phyloP scores from a whole-genome alignment of 768 basidiomycete genomes.

The Porpolomopsis calyptriformis region DNA sequence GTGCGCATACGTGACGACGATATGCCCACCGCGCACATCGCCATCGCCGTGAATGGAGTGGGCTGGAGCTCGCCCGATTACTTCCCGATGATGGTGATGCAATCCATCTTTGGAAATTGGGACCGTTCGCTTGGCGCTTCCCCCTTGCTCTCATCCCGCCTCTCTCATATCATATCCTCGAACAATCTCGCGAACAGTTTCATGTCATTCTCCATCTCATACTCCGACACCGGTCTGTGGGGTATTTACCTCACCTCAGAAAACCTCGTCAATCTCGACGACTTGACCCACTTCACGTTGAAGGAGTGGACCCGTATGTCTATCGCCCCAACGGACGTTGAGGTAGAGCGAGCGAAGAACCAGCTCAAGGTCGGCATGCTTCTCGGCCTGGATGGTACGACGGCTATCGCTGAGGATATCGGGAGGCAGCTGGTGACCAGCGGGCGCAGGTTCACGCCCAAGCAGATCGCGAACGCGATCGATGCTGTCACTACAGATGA shows the following conservation, averaged over 20 bases:
- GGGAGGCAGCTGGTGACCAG: constrained; percentile 95
- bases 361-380: constrained; percentile 95
- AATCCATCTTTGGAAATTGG: constrained; percentile 98
- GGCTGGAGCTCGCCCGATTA: constrained; percentile 98
- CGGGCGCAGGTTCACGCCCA: constrained; percentile 80
- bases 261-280: constrained; percentile 89
- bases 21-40: constrained; percentile 80
- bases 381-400: constrained; percentile 88
- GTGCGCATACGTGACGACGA: constrained; percentile 93
- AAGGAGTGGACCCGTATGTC: constrained; percentile 96
- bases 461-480: constrained; percentile 87
- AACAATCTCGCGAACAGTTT: constrained; percentile 98
- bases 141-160: constrained; percentile 59
- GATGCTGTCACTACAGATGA: constrained; percentile 83
- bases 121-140: constrained; percentile 94
- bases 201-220: constrained; percentile 98
- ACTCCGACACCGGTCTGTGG: constrained; percentile 99
- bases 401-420: constrained; percentile 95
- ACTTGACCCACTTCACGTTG: constrained; percentile 87
- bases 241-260: constrained; percentile 93
- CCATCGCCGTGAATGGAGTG: constrained; percentile 95
- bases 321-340: too few species aligned
- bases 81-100: constrained; percentile 99
- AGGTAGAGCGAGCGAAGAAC: constrained; percentile 96
- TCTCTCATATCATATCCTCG: constrained; percentile 81